phyloP scores from a whole-genome alignment of 202 grass and related monocot species.

The Brachypodium distachyon region DNA sequence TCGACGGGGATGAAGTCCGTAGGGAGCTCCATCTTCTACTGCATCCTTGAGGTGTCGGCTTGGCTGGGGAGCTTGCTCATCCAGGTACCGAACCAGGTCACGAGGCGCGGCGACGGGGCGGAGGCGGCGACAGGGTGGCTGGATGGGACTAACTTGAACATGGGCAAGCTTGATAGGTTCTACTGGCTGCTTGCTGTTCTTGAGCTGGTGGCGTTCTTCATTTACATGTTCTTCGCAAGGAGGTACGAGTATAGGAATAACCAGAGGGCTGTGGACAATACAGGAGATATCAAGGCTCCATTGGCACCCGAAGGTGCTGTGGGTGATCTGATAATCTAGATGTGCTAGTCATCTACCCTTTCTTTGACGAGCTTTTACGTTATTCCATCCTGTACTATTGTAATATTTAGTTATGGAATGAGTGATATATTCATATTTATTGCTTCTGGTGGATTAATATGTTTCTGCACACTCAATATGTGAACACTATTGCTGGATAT shows the following conservation, averaged over 20 bases:
- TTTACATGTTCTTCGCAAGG: slow-evolving; percentile 34
- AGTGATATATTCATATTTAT: no score
- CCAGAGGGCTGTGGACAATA: not conserved
- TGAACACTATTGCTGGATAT: no score
- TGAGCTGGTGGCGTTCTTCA: slow-evolving; percentile 25
- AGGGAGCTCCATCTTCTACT: slow-evolving; percentile 41
- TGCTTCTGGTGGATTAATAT: no score
- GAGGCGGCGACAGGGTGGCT: no score
- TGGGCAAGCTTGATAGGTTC: slow-evolving; percentile 37
- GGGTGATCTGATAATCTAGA: no score
- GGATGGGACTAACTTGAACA: slow-evolving; percentile 42
- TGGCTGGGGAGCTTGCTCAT: slow-evolving; percentile 32
- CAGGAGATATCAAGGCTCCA: no score
- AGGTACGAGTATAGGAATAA: slow-evolving; percentile 42
- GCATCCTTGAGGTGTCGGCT: slow-evolving; percentile 27
- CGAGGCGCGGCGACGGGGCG: not conserved
- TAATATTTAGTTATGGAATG: no score
- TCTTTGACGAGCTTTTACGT: no score
- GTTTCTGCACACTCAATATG: no score
- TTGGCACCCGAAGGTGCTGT: no score
- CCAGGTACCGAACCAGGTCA: slow-evolving; percentile 29
- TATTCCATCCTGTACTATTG: no score
- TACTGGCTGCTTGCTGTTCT: slow-evolving; percentile 42
- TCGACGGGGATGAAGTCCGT: slow-evolving; percentile 49
- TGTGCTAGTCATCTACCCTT: no score